Evolutionary conservation across 345 rosid species (phyloP).

Genomic region (Bretschneidera sinensis): DNA sequence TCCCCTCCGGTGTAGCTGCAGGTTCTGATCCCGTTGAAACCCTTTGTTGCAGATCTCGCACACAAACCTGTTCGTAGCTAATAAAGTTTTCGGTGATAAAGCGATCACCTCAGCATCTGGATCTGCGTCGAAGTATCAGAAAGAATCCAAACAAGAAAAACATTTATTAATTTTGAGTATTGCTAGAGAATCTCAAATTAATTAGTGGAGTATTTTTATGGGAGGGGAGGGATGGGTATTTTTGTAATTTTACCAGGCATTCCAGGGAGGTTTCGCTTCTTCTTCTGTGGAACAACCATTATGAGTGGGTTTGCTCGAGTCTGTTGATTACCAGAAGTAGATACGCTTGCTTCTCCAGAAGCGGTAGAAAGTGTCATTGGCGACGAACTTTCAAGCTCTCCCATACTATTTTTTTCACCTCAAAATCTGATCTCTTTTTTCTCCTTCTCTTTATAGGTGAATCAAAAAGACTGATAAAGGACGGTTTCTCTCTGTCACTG

Average conservation of each 20-base stretch:
- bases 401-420: slow-evolving; percentile 21
- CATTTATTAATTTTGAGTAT: background rate
- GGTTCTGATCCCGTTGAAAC: slow-evolving; percentile 74
- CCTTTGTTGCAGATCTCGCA: slow-evolving; percentile 87
- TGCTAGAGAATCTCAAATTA: background rate
- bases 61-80: slow-evolving; percentile 64
- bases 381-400: slow-evolving; percentile 37
- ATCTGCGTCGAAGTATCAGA: slow-evolving; percentile 37
- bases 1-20: slow-evolving; percentile 77
- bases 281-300: slow-evolving; percentile 31
- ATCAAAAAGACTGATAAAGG: background rate
- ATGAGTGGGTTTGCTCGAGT: slow-evolving; percentile 20
- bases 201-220: background rate
- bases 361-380: slow-evolving; percentile 38
- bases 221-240: no score
- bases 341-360: slow-evolving; percentile 33
- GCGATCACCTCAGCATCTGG: slow-evolving; percentile 75
- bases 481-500: background rate
- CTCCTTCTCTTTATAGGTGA: background rate
- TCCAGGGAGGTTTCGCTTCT: slow-evolving; percentile 79
- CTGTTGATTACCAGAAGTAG: slow-evolving; percentile 25
- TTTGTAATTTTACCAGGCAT: slow-evolving; percentile 52
- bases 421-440: background rate
- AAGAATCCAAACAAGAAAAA: background rate
- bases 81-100: slow-evolving; percentile 53